phyloP scores from a whole-genome alignment of 73 alveolate species.

The Tetrahymena borealis region DNA sequence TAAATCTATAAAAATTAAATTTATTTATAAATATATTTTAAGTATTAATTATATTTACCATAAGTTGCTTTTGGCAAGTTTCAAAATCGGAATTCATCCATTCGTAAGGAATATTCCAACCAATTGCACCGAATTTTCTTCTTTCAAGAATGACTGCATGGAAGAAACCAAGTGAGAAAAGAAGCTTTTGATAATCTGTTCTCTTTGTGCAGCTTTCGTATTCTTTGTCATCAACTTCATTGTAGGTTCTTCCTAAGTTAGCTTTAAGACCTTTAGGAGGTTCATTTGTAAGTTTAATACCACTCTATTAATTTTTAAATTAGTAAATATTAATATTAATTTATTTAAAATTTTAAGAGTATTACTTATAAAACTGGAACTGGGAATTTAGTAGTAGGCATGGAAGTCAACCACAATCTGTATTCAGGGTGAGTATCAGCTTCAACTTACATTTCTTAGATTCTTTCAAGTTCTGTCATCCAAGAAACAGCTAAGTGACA shows the following conservation, averaged over 20 bases:
- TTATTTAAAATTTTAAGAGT: slow-evolving; percentile 9
- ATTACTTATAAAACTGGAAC: slow-evolving; percentile 93
- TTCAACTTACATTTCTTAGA: slow-evolving; percentile 93
- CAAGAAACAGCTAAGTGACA: slow-evolving; percentile 99
- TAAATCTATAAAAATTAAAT: slow-evolving; percentile 56
- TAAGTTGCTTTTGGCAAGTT: slow-evolving; percentile 82
- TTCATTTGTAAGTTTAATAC: slow-evolving; percentile 96
- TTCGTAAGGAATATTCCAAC: slow-evolving; percentile 99
- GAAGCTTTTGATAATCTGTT: slow-evolving; percentile 87
- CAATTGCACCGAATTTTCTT: slow-evolving; percentile 99
- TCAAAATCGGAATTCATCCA: slow-evolving; percentile 99
- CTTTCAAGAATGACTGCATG: slow-evolving; percentile 99
- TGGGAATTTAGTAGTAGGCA: slow-evolving; percentile 99
- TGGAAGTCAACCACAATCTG: slow-evolving; percentile 98
- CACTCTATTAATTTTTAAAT: slow-evolving; percentile 8
- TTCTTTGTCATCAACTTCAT: slow-evolving; percentile 74
- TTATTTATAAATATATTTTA: too few relatives aligned
- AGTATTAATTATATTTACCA: not conserved
- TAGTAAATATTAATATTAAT: too few relatives aligned
- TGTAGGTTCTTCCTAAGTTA: slow-evolving; percentile 92
- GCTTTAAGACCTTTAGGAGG: slow-evolving; percentile 99
- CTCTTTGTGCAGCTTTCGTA: slow-evolving; percentile 83
- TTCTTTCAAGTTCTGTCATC: slow-evolving; percentile 99
- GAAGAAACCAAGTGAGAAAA: slow-evolving; percentile 99
- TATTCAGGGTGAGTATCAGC: slow-evolving; percentile 91